phyloP scores from a whole-genome alignment of 176 grass and related monocot species.

The Hyparrhenia diplandra region DNA sequence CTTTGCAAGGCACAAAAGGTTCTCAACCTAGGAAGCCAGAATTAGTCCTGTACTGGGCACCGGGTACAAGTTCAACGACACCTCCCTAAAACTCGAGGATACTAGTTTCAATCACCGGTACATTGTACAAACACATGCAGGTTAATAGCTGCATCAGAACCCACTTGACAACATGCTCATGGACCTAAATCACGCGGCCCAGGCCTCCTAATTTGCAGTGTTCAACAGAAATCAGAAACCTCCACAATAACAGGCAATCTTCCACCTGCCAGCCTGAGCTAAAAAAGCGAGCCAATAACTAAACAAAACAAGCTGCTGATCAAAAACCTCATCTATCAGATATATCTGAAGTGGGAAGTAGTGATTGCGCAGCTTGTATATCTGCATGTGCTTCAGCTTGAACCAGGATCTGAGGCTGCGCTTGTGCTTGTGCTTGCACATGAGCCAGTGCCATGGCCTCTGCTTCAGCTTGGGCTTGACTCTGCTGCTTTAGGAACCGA shows the following conservation, averaged over 20 bases:
- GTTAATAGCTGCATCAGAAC: conserved; percentile 30
- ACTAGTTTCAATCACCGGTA: conserved; percentile 34
- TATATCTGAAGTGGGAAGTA: conserved; percentile 23
- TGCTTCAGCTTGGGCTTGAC: conserved; percentile 53
- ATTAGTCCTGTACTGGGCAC: conserved; percentile 40
- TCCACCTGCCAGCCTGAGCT: conserved; percentile 25
- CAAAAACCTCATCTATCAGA: conserved; percentile 39
- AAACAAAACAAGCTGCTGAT: conserved; percentile 17
- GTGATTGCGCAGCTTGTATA: conserved; percentile 22
- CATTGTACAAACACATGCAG: conserved; percentile 23
- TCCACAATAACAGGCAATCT: conserved; percentile 47
- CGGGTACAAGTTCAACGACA: conserved; percentile 28
- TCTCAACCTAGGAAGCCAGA: conserved; percentile 36
- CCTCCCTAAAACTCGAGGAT: conserved; percentile 72
- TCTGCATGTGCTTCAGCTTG: conserved; percentile 26
- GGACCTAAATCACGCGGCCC: conserved; percentile 11
- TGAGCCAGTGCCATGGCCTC: conserved; percentile 32
- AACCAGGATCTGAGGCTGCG: neutral
- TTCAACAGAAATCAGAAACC: conserved; percentile 18
- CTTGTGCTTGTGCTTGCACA: neutral
- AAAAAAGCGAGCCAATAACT: conserved; percentile 30
- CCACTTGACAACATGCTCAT: conserved; percentile 10
- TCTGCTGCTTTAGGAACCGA: conserved; percentile 64
- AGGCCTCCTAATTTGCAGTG: conserved; percentile 20
- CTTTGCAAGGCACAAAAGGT: conserved; percentile 32